A percentile compares a stretch with the other conserved stretches of the same genome.
phyloP scores from a whole-genome alignment of 1,284 basidiomycete genomes.

The Stereum hirsutum region DNA sequence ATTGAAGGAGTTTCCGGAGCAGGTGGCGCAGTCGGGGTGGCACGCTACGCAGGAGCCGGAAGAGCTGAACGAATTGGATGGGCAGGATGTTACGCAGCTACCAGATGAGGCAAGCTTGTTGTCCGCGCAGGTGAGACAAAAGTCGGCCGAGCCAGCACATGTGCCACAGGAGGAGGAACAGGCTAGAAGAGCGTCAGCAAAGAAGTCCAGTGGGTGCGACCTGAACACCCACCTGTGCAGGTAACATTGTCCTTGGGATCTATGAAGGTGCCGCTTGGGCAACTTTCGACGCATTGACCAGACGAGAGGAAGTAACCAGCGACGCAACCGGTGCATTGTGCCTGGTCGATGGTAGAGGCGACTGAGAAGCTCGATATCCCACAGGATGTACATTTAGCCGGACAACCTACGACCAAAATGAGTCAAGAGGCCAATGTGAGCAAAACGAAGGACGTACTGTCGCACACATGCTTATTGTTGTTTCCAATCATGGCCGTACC shows the following conservation, averaged over 20 bases:
- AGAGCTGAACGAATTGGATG: slow-evolving; percentile 57
- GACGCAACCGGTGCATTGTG: slow-evolving; percentile 69
- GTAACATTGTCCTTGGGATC: slow-evolving; percentile 61
- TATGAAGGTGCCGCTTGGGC: slow-evolving; percentile 65
- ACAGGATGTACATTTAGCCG: slow-evolving; percentile 71
- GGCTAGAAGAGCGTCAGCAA: slow-evolving; percentile 28
- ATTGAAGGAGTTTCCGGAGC: slow-evolving; percentile 61
- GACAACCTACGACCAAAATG: slow-evolving; percentile 42
- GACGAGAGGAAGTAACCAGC: slow-evolving; percentile 64
- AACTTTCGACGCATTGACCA: slow-evolving; percentile 57
- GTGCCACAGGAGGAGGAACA: slow-evolving; percentile 68
- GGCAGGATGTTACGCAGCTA: slow-evolving; percentile 65
- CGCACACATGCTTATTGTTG: slow-evolving; percentile 71
- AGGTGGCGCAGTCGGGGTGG: slow-evolving; percentile 75
- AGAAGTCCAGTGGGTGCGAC: not conserved
- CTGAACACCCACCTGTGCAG: slow-evolving; percentile 40
- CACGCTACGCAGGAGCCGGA: slow-evolving; percentile 59
- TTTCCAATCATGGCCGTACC: slow-evolving; percentile 67
- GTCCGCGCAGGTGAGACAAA: slow-evolving; percentile 63
- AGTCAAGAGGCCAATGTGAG: not conserved
- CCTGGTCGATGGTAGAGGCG: slow-evolving; percentile 52
- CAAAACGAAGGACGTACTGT: slow-evolving; percentile 43
- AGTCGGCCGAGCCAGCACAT: slow-evolving; percentile 54
- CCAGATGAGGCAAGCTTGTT: slow-evolving; percentile 59
- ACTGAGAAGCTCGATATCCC: slow-evolving; percentile 60